Base-by-base conservation (phyloP, 1,284 basidiomycete genomes). In the Ganoderma sinense region DNA sequence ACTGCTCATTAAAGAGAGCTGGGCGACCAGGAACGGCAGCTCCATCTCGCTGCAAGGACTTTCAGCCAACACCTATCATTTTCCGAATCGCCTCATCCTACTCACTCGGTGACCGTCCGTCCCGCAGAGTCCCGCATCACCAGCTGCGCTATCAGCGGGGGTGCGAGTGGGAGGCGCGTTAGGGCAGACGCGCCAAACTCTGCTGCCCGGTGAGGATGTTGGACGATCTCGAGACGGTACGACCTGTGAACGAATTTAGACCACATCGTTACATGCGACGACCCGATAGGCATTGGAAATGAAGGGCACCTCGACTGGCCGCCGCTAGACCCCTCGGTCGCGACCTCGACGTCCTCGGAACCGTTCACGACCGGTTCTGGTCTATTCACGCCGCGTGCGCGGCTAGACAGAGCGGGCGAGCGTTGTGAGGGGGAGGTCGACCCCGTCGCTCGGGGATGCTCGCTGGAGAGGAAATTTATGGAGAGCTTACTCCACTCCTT, bases 1-100 rank as follows among this genome's bases (percentile, higher is more conserved):
- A 48, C 86, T 89, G 58, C 86, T 87, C 77, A 86, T 88, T 31
- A 96, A 81, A 20, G 92, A 92, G 65, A 95, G 80, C 76, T 95
- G 92, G 40, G 93, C 93, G 69, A 96, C 86, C 66, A 96, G 85
- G 79, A 95, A 97, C 7, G 94, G 93, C 53, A 96, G 84, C 75
- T 96, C 94, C 74, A 89, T 85, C 79, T 93, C 90, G 66, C 95
- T 93, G 66, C 61, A 58, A 48, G n/a, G 39, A 40, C 10, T 61
- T 66, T 73, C 67, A 71, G 70, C 70, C 61, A 56, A 53, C 36
- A 69, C 59, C 60, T 20, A 67, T 67, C 18, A 41, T 68, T 48
- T 36, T 58, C 26, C 36, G 18, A 16, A 31, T 16, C 53, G n/a
- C 51, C 53, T 31, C 53, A n/a, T 41, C n/a, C 62, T 39, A 87